Evolutionary conservation across 352 stramenopile genomes (phyloP).

Genomic region (Phytophthora rubi): DNA sequence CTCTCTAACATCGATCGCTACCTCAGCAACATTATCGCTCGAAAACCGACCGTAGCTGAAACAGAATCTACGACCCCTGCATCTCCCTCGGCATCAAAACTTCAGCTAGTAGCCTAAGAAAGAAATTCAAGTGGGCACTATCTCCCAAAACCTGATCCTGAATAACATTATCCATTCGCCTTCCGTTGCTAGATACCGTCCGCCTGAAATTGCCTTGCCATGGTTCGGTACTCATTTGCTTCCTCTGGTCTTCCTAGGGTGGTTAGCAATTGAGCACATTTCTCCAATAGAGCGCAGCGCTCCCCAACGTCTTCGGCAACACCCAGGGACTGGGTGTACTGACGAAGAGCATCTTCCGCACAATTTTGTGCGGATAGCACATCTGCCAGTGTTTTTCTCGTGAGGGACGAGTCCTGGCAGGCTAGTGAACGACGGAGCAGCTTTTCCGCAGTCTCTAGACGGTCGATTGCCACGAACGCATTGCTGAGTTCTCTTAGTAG

Average conservation of each 20-base stretch:
- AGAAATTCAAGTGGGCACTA: background rate
- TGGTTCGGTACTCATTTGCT: constrained; percentile 65
- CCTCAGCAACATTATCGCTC: constrained; percentile 47
- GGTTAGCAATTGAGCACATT: constrained; percentile 67
- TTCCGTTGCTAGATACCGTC: constrained; percentile 18
- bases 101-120: constrained; percentile 17
- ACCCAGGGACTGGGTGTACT: constrained; percentile 75
- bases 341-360: constrained; percentile 68
- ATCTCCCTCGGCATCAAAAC: constrained; percentile 6
- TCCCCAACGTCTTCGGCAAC: constrained; percentile 43
- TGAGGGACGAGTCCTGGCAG: constrained; percentile 76
- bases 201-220: constrained; percentile 56
- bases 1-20: constrained; percentile 65
- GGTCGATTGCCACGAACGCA: constrained; percentile 78
- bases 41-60: constrained; percentile 10
- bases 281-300: constrained; percentile 58
- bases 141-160: background rate
- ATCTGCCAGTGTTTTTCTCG: constrained; percentile 78
- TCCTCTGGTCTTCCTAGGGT: constrained; percentile 76
- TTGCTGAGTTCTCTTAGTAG: constrained; percentile 84
- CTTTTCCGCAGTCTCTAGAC: constrained; percentile 73
- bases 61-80: background rate
- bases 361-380: constrained; percentile 83
- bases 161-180: constrained; percentile 14
- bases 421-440: constrained; percentile 70